Conservation (phyloP, 2,329 filamentous ascomycete species). For the Pestalotiopsis fici region DNA sequence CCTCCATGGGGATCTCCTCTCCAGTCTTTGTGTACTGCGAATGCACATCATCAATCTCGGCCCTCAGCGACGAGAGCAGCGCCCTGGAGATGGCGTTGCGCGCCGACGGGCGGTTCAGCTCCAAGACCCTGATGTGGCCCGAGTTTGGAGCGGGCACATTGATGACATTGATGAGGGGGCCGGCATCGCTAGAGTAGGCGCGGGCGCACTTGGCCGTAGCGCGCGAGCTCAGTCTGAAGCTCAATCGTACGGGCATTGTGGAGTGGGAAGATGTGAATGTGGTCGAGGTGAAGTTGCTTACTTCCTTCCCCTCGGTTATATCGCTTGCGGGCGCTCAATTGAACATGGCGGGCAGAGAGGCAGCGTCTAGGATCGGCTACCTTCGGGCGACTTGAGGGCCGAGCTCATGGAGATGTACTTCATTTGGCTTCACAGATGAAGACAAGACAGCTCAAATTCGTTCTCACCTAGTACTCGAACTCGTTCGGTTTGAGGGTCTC, state of each 20-base stretch:
- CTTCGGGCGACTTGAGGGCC: background rate
- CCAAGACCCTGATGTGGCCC: conserved; percentile 84
- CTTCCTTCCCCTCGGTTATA: background rate
- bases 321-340: background rate
- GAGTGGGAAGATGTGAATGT: background rate
- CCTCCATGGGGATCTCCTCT: conserved; percentile 45
- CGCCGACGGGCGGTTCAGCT: conserved; percentile 80
- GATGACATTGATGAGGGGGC: conserved; percentile 66
- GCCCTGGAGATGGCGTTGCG: conserved; percentile 89
- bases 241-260: conserved; percentile 27
- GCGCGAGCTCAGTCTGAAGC: conserved; percentile 17
- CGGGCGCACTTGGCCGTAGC: conserved; percentile 19
- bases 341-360: background rate
- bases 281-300: background rate
- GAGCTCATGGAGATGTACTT: background rate
- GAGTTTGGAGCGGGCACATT: conserved; percentile 76
- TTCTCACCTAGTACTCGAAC: no score
- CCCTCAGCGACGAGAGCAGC: conserved; percentile 70
- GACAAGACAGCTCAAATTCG: no score
- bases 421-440: no score
- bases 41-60: conserved; percentile 73
- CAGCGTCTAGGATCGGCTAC: conserved; percentile 12
- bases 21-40: conserved; percentile 58
- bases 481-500: no score
- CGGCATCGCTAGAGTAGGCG: conserved; percentile 43